Evolutionary conservation across 257 asterid species (phyloP).

Genomic region (Capsicum pubescens): DNA sequence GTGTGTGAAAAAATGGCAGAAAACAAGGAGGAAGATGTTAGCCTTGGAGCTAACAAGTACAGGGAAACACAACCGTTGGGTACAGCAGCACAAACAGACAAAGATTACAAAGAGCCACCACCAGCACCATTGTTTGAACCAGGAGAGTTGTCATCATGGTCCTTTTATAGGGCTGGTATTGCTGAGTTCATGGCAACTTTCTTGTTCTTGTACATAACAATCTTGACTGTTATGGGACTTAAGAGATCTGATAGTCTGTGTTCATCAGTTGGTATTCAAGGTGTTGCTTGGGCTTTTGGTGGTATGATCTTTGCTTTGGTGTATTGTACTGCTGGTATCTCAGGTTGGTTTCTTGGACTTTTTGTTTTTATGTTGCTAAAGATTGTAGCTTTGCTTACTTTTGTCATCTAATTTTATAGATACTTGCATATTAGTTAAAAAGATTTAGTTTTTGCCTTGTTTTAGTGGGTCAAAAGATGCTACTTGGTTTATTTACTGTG

Average conservation of each 20-base stretch:
- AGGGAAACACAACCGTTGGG: conserved; percentile 68
- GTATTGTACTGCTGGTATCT: conserved; percentile 77
- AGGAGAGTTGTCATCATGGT: conserved; percentile 72
- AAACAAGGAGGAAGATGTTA: conserved; percentile 64
- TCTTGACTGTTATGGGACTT: conserved; percentile 71
- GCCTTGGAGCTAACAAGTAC: conserved; percentile 67
- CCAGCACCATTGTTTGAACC: conserved; percentile 73
- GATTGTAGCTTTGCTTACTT: neutral
- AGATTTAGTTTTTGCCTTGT: neutral
- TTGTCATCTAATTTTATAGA: neutral
- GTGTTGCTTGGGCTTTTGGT: conserved; percentile 80
- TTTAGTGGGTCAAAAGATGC: neutral
- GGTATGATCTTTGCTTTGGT: conserved; percentile 80
- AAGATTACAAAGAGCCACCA: conserved; percentile 72
- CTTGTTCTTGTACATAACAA: conserved; percentile 61
- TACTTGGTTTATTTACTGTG: neutral
- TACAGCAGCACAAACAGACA: conserved; percentile 70
- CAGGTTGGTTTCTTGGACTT: conserved; percentile 42
- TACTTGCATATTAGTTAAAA: neutral
- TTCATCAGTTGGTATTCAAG: conserved; percentile 67
- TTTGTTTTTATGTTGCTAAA: no score
- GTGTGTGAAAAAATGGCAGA: conserved; percentile 54
- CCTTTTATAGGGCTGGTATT: conserved; percentile 75
- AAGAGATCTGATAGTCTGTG: conserved; percentile 47
- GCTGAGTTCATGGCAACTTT: conserved; percentile 77